Conservation (phyloP, 768 basidiomycete genomes). For the Macrolepiota albuminosa region DNA sequence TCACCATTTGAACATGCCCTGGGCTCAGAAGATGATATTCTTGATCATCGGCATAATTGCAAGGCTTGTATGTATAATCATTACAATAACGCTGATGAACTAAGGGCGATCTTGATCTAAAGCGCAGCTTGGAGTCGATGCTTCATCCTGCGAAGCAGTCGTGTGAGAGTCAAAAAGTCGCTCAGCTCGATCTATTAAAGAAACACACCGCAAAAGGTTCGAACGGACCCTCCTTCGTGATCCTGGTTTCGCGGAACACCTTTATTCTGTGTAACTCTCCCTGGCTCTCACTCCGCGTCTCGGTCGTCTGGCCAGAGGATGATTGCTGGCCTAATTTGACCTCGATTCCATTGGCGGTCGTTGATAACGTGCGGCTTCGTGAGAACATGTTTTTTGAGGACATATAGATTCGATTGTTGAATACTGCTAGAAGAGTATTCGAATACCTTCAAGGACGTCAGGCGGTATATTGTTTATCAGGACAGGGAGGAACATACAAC, state of each 20-base stretch:
- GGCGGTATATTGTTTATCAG: background rate
- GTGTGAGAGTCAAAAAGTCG: background rate
- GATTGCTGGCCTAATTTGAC: background rate
- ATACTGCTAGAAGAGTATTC: conserved; percentile 12
- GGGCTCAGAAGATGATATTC: too few relatives aligned
- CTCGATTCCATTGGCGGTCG: conserved; percentile 2
- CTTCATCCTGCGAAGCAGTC: background rate
- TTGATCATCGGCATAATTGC: too few relatives aligned
- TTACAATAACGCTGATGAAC: too few relatives aligned
- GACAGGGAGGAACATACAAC: conserved; percentile 1
- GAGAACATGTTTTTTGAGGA: conserved; percentile 3
- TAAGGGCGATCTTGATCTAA: background rate
- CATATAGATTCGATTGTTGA: conserved; percentile 14
- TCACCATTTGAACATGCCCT: too few relatives aligned
- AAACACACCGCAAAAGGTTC: background rate
- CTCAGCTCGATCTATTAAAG: background rate
- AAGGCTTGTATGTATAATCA: too few relatives aligned
- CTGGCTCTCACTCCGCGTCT: background rate
- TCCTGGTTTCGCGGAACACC: conserved; percentile 7
- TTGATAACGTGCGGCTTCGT: background rate
- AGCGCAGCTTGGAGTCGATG: background rate
- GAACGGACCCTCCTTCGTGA: background rate
- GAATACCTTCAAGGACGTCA: conserved; percentile 7
- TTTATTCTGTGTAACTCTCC: background rate
- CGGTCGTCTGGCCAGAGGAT: background rate